Conservation (phyloP, 2,329 filamentous ascomycete genomes). For the Aureobasidium sp. region DNA sequence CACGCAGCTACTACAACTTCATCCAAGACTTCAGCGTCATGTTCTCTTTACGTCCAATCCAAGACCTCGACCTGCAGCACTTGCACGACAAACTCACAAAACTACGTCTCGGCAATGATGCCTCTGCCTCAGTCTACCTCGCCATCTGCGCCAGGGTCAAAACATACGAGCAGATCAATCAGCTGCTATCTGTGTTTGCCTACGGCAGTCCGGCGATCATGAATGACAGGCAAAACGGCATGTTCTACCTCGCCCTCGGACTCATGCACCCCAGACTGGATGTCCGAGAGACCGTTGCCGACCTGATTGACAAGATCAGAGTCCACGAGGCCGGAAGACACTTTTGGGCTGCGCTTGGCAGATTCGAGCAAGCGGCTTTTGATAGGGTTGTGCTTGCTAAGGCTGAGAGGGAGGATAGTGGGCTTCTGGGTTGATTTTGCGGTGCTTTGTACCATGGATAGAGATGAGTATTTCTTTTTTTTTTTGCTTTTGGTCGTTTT, state of each 20-base stretch:
- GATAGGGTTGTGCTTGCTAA: conserved; percentile 66
- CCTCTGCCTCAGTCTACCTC: conserved; percentile 78
- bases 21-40: conserved; percentile 46
- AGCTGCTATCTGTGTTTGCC: conserved; percentile 29
- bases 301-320: conserved; percentile 72
- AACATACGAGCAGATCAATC: conserved; percentile 72
- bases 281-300: conserved; percentile 69
- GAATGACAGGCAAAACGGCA: conserved; percentile 48
- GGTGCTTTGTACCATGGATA: neutral
- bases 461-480: neutral
- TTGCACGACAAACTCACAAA: conserved; percentile 85
- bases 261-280: conserved; percentile 83
- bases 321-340: conserved; percentile 87
- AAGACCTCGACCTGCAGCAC: conserved; percentile 81
- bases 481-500: neutral
- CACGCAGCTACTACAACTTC: conserved; percentile 89
- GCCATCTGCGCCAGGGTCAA: conserved; percentile 61
- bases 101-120: conserved; percentile 66
- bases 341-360: conserved; percentile 80
- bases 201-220: conserved; percentile 37
- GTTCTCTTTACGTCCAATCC: conserved; percentile 49
- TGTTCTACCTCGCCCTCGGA: conserved; percentile 87
- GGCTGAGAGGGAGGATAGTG: conserved; percentile 24
- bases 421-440: neutral
- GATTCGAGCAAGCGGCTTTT: conserved; percentile 83